Percentiles rank a stretch among this genome's conserved stretches.
Evolutionary conservation across 1,284 basidiomycete species (phyloP).

Genomic region (Ceratobasidium sp.): DNA sequence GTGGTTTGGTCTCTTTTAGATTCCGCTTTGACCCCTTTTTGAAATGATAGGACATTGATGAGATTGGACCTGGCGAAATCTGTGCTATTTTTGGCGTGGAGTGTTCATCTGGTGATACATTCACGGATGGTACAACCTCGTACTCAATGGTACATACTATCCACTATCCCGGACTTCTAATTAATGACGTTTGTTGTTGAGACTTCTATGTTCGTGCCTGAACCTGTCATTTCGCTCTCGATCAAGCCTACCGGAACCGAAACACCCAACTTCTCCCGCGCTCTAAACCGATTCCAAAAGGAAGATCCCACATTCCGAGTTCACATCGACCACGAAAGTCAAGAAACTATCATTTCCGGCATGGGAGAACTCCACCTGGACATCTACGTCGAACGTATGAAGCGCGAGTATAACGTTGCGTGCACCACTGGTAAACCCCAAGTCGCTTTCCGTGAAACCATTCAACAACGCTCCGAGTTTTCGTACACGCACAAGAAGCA

Average conservation of each 20-base stretch:
- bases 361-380: constrained; percentile 99
- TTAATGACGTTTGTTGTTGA: constrained; percentile 55
- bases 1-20: constrained; percentile 48
- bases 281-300: constrained; percentile 97
- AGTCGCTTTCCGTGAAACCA: constrained; percentile 97
- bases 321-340: constrained; percentile 93
- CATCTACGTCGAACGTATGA: constrained; percentile 99
- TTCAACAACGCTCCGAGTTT: constrained; percentile 87
- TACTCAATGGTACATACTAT: constrained; percentile 83
- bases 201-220: constrained; percentile 99
- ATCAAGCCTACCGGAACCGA: constrained; percentile 94
- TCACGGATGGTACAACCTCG: constrained; percentile 90
- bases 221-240: constrained; percentile 97
- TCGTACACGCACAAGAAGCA: constrained; percentile 99
- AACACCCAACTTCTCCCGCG: constrained; percentile 95
- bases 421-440: constrained; percentile 96
- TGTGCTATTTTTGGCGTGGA: constrained; percentile 99
- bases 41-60: constrained; percentile 82
- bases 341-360: constrained; percentile 99
- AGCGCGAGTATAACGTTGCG: constrained; percentile 95
- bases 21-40: neutral
- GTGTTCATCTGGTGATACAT: constrained; percentile 98
- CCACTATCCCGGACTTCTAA: neutral
- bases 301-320: constrained; percentile 99
- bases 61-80: constrained; percentile 97